phyloP scores from a whole-genome alignment of 805 yeast species.

The Candida lessepsii region DNA sequence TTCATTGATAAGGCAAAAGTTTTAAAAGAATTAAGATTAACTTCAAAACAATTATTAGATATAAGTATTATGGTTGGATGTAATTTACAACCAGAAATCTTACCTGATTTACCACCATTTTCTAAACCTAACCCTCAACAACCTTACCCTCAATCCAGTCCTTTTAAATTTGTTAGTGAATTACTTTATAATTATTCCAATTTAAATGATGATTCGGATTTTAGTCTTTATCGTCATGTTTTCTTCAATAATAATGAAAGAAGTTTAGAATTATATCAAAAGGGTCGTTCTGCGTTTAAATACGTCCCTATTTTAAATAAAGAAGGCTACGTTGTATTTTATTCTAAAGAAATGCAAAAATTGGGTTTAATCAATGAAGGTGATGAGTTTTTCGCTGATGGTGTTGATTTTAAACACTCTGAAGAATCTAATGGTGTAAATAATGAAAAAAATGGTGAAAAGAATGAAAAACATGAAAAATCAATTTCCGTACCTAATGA shows the following conservation, averaged over 20 bases:
- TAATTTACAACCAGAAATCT: slow-evolving; percentile 63
- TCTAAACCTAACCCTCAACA: slow-evolving; percentile 41
- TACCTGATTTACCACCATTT: slow-evolving; percentile 50
- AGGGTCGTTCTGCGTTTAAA: slow-evolving; percentile 66
- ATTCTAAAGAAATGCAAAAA: slow-evolving; percentile 41
- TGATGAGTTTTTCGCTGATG: slow-evolving; percentile 13
- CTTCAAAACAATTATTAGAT: slow-evolving; percentile 70
- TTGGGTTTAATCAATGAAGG: slow-evolving; percentile 26
- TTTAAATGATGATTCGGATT: slow-evolving; percentile 21
- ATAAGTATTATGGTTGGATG: slow-evolving; percentile 78
- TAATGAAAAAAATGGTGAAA: slow-evolving; percentile 1
- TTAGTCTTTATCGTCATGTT: slow-evolving; percentile 45
- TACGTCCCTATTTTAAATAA: slow-evolving; percentile 71
- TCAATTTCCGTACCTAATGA: slow-evolving; percentile 62
- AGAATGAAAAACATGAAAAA: slow-evolving; percentile 1
- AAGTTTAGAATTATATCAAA: slow-evolving; percentile 53
- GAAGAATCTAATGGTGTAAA: slow-evolving; percentile 4
- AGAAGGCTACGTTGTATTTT: slow-evolving; percentile 68
- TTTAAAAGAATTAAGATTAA: slow-evolving; percentile 57
- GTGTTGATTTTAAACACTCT: slow-evolving; percentile 4
- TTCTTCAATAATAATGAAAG: slow-evolving; percentile 46
- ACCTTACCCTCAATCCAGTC: slow-evolving; percentile 40
- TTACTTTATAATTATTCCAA: slow-evolving; percentile 33
- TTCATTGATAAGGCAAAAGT: slow-evolving; percentile 60
- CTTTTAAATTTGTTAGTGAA: slow-evolving; percentile 41